Conservation (phyloP, 2,329 filamentous ascomycete species). For the Cadophora gregata region DNA sequence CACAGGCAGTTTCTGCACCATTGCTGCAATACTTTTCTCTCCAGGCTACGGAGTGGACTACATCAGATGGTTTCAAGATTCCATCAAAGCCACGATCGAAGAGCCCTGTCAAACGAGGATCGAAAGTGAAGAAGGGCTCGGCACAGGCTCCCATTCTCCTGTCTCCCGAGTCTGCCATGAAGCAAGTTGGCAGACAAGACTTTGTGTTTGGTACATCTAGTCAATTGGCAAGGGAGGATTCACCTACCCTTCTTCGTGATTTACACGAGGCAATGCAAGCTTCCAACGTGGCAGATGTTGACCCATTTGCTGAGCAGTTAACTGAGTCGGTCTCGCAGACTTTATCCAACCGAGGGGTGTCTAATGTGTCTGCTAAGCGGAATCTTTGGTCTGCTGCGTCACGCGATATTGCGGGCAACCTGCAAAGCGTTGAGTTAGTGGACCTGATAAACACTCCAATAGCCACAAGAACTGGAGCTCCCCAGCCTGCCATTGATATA, state of each 20-base stretch:
- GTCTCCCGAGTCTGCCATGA: conserved; percentile 71
- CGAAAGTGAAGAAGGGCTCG: conserved; percentile 48
- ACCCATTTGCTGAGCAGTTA: conserved; percentile 46
- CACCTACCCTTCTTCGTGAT: conserved; percentile 67
- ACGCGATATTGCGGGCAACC: conserved; percentile 66
- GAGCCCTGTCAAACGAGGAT: conserved; percentile 38
- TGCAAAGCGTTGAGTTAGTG: conserved; percentile 62
- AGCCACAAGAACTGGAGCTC: conserved; percentile 22
- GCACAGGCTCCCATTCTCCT: conserved; percentile 59
- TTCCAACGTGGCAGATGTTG: conserved; percentile 56
- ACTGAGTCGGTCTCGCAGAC: conserved; percentile 35
- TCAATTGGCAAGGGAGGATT: conserved; percentile 76
- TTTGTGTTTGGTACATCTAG: conserved; percentile 88
- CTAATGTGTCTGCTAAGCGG: conserved; percentile 27
- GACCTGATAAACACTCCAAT: conserved; percentile 55
- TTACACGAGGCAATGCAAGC: conserved; percentile 65
- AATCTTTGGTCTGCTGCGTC: conserved; percentile 75
- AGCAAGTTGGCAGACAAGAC: conserved; percentile 71
- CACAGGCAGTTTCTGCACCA: conserved; percentile 46
- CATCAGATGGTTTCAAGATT: conserved; percentile 34
- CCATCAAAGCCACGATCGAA: conserved; percentile 37
- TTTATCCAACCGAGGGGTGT: conserved; percentile 18
- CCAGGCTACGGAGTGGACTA: conserved; percentile 20
- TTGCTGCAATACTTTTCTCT: conserved; percentile 53
- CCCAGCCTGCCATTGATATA: conserved; percentile 1